Percentiles rank a stretch among this genome's conserved stretches.
Evolutionary conservation across 2,329 filamentous ascomycete species (phyloP).

Genomic region (Colletotrichum filicis): DNA sequence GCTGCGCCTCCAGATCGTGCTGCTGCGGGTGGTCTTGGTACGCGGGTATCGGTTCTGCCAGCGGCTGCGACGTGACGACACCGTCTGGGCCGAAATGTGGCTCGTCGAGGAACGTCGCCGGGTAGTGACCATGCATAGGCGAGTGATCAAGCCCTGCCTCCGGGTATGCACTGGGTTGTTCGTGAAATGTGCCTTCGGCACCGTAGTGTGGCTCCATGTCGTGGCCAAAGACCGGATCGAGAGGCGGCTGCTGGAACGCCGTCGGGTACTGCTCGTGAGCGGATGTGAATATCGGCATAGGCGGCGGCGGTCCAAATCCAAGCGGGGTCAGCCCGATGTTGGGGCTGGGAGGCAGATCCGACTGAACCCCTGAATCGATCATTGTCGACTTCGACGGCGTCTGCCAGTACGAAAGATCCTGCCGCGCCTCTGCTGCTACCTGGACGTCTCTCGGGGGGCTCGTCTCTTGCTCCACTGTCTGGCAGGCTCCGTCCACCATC

Average conservation of each 20-base stretch:
- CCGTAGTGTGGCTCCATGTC: conserved; percentile 18
- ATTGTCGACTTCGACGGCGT: conserved; percentile 29
- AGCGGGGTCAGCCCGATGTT: not conserved
- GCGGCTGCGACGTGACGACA: not conserved
- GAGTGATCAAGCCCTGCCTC: conserved; percentile 23
- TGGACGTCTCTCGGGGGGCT: conserved; percentile 34
- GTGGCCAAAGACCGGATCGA: conserved; percentile 16
- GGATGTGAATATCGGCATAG: conserved; percentile 23
- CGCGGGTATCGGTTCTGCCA: not conserved
- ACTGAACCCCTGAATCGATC: conserved; percentile 30
- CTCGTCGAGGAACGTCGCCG: conserved; percentile 18
- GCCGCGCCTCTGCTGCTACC: conserved; percentile 30
- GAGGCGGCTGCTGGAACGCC: conserved; percentile 21
- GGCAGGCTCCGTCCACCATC: conserved; percentile 45
- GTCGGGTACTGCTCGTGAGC: conserved; percentile 18
- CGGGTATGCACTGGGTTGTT: conserved; percentile 16
- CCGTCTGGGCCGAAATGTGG: conserved; percentile 12
- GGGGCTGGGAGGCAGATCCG: conserved; percentile 3
- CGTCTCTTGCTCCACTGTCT: conserved; percentile 42
- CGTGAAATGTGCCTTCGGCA: conserved; percentile 1
- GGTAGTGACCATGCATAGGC: conserved; percentile 11
- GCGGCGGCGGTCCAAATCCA: conserved; percentile 5
- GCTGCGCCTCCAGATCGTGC: not conserved
- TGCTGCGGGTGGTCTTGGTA: conserved; percentile 13
- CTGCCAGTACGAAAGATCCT: conserved; percentile 15